Conservation (phyloP, 768 basidiomycete species). For the Sporobolomyces phaffii region DNA sequence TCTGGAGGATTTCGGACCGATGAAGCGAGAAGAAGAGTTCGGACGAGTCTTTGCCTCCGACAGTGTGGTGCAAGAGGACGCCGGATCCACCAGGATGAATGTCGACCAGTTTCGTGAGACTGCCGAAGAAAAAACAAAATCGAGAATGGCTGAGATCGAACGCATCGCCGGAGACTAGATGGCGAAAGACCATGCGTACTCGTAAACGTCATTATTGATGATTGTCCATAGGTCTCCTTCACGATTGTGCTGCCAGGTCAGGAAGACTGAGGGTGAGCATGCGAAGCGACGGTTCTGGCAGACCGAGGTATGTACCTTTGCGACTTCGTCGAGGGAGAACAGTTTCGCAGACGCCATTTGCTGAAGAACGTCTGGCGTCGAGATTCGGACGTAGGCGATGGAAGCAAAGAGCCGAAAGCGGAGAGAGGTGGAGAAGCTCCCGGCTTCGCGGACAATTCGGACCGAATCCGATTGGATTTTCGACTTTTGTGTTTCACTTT, state of each 20-base stretch:
- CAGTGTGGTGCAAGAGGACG: constrained; percentile 65
- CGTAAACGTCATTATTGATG: constrained; percentile 73
- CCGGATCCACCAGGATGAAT: constrained; percentile 77
- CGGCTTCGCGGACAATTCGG: no score
- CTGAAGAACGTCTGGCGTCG: not conserved
- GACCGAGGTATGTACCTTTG: constrained; percentile 6
- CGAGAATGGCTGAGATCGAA: not conserved
- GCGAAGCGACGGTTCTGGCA: not conserved
- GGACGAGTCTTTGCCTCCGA: constrained; percentile 53
- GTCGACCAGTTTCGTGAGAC: constrained; percentile 69
- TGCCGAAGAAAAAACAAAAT: constrained; percentile 55
- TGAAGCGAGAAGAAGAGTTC: constrained; percentile 36
- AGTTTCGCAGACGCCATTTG: not conserved
- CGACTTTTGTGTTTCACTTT: no score
- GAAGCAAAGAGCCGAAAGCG: not conserved
- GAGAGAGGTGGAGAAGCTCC: not conserved
- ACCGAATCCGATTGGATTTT: no score
- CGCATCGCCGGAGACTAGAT: not conserved
- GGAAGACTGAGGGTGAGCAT: not conserved
- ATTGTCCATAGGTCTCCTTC: constrained; percentile 79
- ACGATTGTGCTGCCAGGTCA: constrained; percentile 61
- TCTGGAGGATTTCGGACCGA: constrained; percentile 44
- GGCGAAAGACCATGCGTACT: constrained; percentile 43
- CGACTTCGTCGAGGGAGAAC: constrained; percentile 18
- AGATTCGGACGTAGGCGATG: not conserved